Evolutionary conservation across 192 early-diverging fungal species (phyloP).

Genomic region (Coemansia sp.): DNA sequence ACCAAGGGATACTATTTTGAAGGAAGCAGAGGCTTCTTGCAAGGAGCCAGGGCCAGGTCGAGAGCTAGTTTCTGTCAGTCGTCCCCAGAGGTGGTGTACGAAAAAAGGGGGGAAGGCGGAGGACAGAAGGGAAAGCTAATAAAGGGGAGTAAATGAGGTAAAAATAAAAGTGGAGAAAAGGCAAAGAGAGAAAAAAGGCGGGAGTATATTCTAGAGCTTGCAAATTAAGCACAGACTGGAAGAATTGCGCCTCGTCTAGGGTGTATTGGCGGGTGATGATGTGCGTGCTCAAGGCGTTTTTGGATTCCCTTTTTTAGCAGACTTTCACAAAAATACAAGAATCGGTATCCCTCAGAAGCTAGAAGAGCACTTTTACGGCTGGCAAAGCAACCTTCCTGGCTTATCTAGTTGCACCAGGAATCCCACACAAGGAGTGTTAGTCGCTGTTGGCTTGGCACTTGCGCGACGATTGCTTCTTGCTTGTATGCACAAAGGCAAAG

Average conservation of each 20-base stretch:
- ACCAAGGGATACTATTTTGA: background rate
- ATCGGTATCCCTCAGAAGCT: background rate
- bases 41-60: background rate
- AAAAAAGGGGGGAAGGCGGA: slow-evolving; percentile 2
- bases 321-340: background rate
- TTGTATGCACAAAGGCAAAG: too few relatives aligned
- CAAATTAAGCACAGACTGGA: slow-evolving; percentile 3
- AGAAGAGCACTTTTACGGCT: too few relatives aligned
- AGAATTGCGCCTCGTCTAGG: background rate
- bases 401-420: too few relatives aligned
- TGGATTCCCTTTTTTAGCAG: background rate
- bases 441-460: too few relatives aligned
- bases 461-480: too few relatives aligned
- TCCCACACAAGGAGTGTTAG: too few relatives aligned
- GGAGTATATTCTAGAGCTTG: background rate
- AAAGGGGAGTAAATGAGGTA: slow-evolving; percentile 1
- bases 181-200: slow-evolving; percentile 1
- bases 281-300: background rate
- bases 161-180: slow-evolving; percentile 9
- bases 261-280: background rate
- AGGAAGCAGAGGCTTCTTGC: background rate
- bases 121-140: background rate
- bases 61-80: background rate
- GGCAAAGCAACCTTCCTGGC: too few relatives aligned
- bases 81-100: background rate